phyloP scores from a whole-genome alignment of 1,284 basidiomycete genomes.

The Filobasidium uniguttulatum region DNA sequence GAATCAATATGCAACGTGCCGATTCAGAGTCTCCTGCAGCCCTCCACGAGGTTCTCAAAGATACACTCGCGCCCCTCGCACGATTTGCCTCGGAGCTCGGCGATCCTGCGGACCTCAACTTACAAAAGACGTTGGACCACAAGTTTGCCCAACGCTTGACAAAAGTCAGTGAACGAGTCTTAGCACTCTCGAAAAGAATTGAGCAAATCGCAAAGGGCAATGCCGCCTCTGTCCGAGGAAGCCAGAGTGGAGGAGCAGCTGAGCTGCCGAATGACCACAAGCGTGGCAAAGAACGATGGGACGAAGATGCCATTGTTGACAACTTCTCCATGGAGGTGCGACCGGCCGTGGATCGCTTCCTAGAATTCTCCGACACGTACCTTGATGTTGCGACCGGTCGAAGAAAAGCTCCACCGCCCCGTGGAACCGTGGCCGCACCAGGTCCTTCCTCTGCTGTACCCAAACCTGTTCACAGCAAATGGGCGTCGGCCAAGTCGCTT shows the following conservation, averaged over 20 bases:
- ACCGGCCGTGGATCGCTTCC: constrained; percentile 65
- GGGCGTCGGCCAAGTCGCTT: too few relatives aligned
- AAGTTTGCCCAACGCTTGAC: constrained; percentile 44
- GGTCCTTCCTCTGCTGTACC: constrained; percentile 56
- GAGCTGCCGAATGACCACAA: too few relatives aligned
- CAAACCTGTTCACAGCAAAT: too few relatives aligned
- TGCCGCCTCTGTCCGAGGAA: too few relatives aligned
- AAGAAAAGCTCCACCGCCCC: constrained; percentile 43
- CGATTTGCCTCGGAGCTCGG: constrained; percentile 32
- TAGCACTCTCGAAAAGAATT: constrained; percentile 15
- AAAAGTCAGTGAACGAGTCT: constrained; percentile 20
- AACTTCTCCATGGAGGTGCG: constrained; percentile 59
- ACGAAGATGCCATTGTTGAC: constrained; percentile 67
- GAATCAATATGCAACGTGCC: too few relatives aligned
- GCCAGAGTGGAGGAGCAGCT: background rate
- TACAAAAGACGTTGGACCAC: constrained; percentile 70
- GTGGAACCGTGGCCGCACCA: constrained; percentile 25
- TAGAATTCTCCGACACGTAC: constrained; percentile 66
- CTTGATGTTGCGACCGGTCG: constrained; percentile 65
- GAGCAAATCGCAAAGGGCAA: constrained; percentile 9
- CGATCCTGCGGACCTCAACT: constrained; percentile 50
- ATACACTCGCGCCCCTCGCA: constrained; percentile 28
- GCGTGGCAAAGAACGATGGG: constrained; percentile 38
- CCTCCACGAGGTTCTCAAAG: constrained; percentile 26
- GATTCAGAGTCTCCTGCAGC: background rate